Evolutionary conservation across 2,329 filamentous ascomycete genomes (phyloP).

Genomic region (Xylariales sp.): DNA sequence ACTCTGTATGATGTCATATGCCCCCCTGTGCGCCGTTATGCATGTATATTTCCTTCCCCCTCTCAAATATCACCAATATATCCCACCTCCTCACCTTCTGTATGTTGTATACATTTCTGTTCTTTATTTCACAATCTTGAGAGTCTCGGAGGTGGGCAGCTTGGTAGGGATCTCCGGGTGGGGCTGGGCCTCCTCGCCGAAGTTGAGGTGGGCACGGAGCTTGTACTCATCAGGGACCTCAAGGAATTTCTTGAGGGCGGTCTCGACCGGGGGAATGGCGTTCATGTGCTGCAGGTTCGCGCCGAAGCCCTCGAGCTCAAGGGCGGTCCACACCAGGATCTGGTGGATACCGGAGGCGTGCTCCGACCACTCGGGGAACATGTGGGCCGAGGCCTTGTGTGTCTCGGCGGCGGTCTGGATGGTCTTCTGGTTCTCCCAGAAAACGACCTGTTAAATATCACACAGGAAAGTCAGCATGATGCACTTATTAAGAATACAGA

Average conservation of each 20-base stretch:
- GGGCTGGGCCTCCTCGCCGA: slow-evolving; percentile 13
- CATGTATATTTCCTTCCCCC: no score
- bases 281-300: slow-evolving; percentile 19
- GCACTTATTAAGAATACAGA: no score
- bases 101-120: not conserved
- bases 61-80: no score
- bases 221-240: slow-evolving; percentile 13
- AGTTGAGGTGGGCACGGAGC: slow-evolving; percentile 18
- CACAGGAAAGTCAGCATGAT: no score
- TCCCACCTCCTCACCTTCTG: no score
- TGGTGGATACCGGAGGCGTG: slow-evolving; percentile 16
- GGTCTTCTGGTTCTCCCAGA: slow-evolving; percentile 16
- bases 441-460: slow-evolving; percentile 13
- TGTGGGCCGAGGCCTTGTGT: slow-evolving; percentile 13
- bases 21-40: no score
- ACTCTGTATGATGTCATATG: no score
- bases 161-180: slow-evolving; percentile 15
- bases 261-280: slow-evolving; percentile 17
- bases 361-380: slow-evolving; percentile 13
- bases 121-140: slow-evolving; percentile 13
- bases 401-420: slow-evolving; percentile 12
- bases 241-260: slow-evolving; percentile 13
- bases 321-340: slow-evolving; percentile 18
- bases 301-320: slow-evolving; percentile 18
- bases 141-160: slow-evolving; percentile 15